Conservation (phyloP, 768 basidiomycete species). For the Cyclocybe aegerita region DNA sequence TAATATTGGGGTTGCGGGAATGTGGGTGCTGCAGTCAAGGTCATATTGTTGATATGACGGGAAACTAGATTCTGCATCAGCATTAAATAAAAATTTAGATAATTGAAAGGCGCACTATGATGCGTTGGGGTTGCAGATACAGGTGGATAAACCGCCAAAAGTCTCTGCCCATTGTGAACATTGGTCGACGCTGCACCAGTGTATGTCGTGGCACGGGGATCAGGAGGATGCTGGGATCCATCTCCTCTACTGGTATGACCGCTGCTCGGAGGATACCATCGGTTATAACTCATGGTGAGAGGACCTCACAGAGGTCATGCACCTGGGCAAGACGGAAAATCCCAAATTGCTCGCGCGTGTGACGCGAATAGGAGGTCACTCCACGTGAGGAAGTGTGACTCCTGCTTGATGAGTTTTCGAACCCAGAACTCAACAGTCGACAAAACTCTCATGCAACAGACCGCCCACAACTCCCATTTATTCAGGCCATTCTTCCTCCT, state of each 20-base stretch:
- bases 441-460: constrained; percentile 15
- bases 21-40: constrained; percentile 56
- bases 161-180: constrained; percentile 65
- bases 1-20: constrained; percentile 62
- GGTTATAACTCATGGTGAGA: constrained; percentile 31
- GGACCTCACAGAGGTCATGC: constrained; percentile 2
- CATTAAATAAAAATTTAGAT: neutral
- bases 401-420: neutral
- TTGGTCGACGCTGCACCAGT: constrained; percentile 38
- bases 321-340: constrained; percentile 4
- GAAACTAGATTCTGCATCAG: constrained; percentile 44
- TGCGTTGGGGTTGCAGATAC: constrained; percentile 77
- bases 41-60: constrained; percentile 62
- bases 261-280: constrained; percentile 25
- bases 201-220: constrained; percentile 15
- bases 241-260: constrained; percentile 16
- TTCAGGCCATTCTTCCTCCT: constrained; percentile 1
- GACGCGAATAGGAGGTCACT: constrained; percentile 23
- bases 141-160: constrained; percentile 69
- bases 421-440: neutral
- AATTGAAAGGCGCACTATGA: constrained; percentile 50
- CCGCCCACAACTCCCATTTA: neutral
- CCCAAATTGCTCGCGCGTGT: constrained; percentile 20
- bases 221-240: constrained; percentile 14
- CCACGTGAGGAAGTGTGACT: constrained; percentile 7